Evolutionary conservation across 108 stramenopile genomes (phyloP).

Genomic region (Skeletonema grethae): DNA sequence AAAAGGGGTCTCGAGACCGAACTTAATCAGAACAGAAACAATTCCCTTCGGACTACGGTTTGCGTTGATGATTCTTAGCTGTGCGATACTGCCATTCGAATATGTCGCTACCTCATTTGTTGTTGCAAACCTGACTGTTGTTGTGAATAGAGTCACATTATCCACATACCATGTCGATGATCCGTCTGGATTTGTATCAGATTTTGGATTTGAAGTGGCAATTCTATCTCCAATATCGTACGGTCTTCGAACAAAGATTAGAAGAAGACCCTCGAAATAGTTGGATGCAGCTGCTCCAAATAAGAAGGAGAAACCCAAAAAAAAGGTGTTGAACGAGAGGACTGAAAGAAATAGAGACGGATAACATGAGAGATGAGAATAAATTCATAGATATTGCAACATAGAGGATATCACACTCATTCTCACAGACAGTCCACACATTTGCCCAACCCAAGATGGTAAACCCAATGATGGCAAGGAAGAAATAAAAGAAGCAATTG

Average conservation of each 20-base stretch:
- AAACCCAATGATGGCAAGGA: slow-evolving; percentile 44
- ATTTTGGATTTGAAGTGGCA: slow-evolving; percentile 40
- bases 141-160: slow-evolving; percentile 62
- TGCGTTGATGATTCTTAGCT: slow-evolving; percentile 65
- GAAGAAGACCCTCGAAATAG: slow-evolving; percentile 70
- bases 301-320: slow-evolving; percentile 54
- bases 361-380: no score
- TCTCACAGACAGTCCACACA: slow-evolving; percentile 29
- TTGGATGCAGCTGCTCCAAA: slow-evolving; percentile 63
- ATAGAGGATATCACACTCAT: no score
- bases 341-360: no score
- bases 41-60: slow-evolving; percentile 68
- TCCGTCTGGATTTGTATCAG: slow-evolving; percentile 44
- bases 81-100: slow-evolving; percentile 68
- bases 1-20: slow-evolving; percentile 54
- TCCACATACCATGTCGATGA: slow-evolving; percentile 70
- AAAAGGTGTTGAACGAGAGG: slow-evolving; percentile 48
- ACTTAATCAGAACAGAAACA: slow-evolving; percentile 57
- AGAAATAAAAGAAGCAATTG: slow-evolving; percentile 61
- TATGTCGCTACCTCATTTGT: slow-evolving; percentile 75
- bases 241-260: slow-evolving; percentile 57
- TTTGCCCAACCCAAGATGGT: slow-evolving; percentile 45
- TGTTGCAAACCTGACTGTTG: slow-evolving; percentile 64
- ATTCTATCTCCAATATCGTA: slow-evolving; percentile 53
- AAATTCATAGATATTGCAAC: no score